phyloP scores from a whole-genome alignment of 495 filamentous ascomycete genomes.

The Penicillium manginii region DNA sequence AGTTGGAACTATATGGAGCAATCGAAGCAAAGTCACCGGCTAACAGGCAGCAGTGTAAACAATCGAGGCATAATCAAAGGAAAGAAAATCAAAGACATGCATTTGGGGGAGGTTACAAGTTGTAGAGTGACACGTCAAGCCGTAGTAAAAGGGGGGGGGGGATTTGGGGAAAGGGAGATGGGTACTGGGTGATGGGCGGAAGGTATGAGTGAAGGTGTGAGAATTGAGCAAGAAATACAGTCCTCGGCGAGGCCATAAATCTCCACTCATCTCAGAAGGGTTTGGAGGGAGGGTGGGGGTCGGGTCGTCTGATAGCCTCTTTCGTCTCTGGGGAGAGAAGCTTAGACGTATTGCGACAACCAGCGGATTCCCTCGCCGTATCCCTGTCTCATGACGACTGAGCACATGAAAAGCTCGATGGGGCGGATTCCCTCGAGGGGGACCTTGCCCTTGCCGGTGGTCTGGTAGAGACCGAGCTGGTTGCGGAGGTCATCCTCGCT shows the following conservation, averaged over 20 bases:
- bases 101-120: slow-evolving; percentile 5
- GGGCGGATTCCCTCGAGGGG: slow-evolving; percentile 92
- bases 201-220: neutral
- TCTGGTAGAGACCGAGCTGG: slow-evolving; percentile 91
- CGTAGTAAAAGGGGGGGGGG: slow-evolving; percentile 2
- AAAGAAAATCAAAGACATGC: slow-evolving; percentile 8
- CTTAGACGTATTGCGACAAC: slow-evolving; percentile 58
- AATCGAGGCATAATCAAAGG: slow-evolving; percentile 1
- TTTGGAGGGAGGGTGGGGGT: neutral
- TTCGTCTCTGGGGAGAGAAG: neutral
- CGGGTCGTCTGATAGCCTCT: neutral
- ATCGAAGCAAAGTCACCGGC: slow-evolving; percentile 18
- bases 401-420: slow-evolving; percentile 99
- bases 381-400: slow-evolving; percentile 93
- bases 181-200: neutral
- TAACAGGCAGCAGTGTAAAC: slow-evolving; percentile 17
- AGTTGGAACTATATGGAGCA: slow-evolving; percentile 12
- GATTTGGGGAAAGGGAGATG: neutral
- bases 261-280: neutral
- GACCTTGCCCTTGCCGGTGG: slow-evolving; percentile 97
- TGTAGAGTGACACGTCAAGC: slow-evolving; percentile 16
- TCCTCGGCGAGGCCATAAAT: neutral
- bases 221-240: neutral
- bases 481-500: slow-evolving; percentile 92
- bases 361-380: slow-evolving; percentile 60